Evolutionary conservation across 1,284 basidiomycete genomes (phyloP).

Genomic region (Cystobasidiaceae sp.): DNA sequence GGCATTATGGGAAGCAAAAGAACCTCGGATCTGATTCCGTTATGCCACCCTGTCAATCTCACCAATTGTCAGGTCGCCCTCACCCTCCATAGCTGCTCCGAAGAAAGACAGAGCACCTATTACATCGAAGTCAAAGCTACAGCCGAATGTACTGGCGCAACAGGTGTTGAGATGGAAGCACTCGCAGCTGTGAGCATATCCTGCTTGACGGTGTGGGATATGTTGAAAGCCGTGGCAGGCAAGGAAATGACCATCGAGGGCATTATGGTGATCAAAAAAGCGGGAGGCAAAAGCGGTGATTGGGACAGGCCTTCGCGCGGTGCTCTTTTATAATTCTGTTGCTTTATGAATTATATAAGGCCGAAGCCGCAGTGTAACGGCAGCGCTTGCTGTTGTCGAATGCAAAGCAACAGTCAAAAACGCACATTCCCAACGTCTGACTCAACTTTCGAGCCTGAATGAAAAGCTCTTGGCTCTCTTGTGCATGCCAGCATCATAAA

Average conservation of each 20-base stretch:
- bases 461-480: too few species aligned
- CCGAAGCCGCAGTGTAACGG: too few species aligned
- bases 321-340: too few species aligned
- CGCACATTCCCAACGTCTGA: too few species aligned
- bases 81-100: conserved; percentile 48
- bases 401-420: too few species aligned
- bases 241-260: conserved; percentile 63
- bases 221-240: conserved; percentile 82
- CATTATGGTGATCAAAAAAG: conserved; percentile 62
- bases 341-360: too few species aligned
- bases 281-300: conserved; percentile 66
- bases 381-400: too few species aligned
- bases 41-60: conserved; percentile 73
- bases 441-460: too few species aligned
- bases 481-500: too few species aligned
- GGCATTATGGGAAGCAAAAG: conserved; percentile 81
- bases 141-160: conserved; percentile 68
- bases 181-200: conserved; percentile 73
- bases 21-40: conserved; percentile 72
- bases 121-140: conserved; percentile 63
- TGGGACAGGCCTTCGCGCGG: conserved; percentile 42
- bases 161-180: conserved; percentile 93
- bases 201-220: conserved; percentile 81
- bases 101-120: conserved; percentile 43
- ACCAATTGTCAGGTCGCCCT: conserved; percentile 64